phyloP scores from a whole-genome alignment of 768 basidiomycete species.

The Serendipita sp. region DNA sequence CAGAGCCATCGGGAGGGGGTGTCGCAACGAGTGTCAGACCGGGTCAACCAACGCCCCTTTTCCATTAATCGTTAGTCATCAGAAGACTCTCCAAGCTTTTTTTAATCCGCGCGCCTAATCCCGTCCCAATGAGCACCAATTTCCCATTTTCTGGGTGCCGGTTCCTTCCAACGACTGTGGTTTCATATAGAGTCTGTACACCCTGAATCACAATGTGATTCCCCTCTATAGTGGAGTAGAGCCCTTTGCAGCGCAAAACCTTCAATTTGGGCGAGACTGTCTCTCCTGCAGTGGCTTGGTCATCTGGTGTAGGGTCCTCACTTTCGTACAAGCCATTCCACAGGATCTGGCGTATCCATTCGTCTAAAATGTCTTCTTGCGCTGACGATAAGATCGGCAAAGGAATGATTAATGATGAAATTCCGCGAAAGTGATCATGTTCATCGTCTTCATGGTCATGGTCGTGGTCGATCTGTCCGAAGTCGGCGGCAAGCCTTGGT shows the following conservation, averaged over 20 bases:
- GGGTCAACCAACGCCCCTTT: no score
- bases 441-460: constrained; percentile 21
- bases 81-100: background rate
- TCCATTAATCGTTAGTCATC: no score
- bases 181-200: constrained; percentile 80
- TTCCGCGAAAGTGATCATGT: constrained; percentile 39
- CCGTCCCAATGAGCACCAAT: constrained; percentile 76
- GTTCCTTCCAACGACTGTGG: constrained; percentile 21
- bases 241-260: constrained; percentile 77
- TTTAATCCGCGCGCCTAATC: constrained; percentile 25
- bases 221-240: constrained; percentile 41
- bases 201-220: constrained; percentile 71
- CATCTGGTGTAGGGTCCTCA: background rate
- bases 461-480: constrained; percentile 13
- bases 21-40: no score
- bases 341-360: constrained; percentile 63
- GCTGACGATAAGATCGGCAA: constrained; percentile 40
- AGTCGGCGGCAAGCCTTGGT: constrained; percentile 13
- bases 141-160: constrained; percentile 45
- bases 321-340: constrained; percentile 57
- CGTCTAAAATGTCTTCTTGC: constrained; percentile 44
- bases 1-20: no score
- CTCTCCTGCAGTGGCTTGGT: constrained; percentile 7
- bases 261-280: constrained; percentile 23
- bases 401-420: constrained; percentile 46